These are phyloP conservation scores for Tulasnella sp. DNA, from an alignment of 768 basidiomycete species.

Conservation along the genomic window DNA sequence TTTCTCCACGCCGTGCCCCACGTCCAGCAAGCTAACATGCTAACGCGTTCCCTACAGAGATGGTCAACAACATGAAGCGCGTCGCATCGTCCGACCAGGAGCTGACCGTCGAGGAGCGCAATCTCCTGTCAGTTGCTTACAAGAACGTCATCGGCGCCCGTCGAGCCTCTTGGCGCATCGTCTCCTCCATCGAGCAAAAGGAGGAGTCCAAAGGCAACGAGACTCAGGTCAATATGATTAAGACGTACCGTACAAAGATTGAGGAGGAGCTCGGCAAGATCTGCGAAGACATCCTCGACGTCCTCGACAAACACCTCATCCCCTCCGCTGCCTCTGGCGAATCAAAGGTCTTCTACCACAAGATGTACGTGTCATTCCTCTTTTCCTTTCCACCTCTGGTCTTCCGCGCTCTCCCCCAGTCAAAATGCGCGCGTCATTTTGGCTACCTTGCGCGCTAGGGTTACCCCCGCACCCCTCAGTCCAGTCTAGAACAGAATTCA, in stretches of 20 bases:
- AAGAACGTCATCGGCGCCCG: constrained; percentile 81
- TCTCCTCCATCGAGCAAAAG: constrained; percentile 39
- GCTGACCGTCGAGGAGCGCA: constrained; percentile 41
- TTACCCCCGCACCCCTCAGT: neutral
- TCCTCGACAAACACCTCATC: constrained; percentile 27
- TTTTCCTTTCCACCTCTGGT: neutral
- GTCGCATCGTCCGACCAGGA: constrained; percentile 38
- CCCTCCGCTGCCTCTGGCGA: constrained; percentile 62
- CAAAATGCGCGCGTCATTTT: neutral
- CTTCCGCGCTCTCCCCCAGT: neutral
- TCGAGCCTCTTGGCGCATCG: constrained; percentile 72
- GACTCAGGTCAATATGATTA: constrained; percentile 36
- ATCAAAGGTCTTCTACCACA: constrained; percentile 81
- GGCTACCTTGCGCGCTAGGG: neutral
- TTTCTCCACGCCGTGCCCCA: neutral
- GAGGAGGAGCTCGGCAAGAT: constrained; percentile 38
- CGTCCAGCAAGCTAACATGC: neutral
- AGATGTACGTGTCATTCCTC: constrained; percentile 44
- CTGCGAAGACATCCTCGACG: constrained; percentile 40
- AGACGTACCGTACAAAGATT: constrained; percentile 37
- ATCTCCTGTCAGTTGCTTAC: constrained; percentile 40
- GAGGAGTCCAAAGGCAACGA: constrained; percentile 39
- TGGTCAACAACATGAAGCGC: constrained; percentile 39
- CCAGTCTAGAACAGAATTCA: neutral
- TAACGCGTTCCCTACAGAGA: constrained; percentile 23